Percentiles rank a stretch among this genome's conserved stretches.
phyloP scores from a whole-genome alignment of 2,329 filamentous ascomycete species.

The Neonectria ditissima region DNA sequence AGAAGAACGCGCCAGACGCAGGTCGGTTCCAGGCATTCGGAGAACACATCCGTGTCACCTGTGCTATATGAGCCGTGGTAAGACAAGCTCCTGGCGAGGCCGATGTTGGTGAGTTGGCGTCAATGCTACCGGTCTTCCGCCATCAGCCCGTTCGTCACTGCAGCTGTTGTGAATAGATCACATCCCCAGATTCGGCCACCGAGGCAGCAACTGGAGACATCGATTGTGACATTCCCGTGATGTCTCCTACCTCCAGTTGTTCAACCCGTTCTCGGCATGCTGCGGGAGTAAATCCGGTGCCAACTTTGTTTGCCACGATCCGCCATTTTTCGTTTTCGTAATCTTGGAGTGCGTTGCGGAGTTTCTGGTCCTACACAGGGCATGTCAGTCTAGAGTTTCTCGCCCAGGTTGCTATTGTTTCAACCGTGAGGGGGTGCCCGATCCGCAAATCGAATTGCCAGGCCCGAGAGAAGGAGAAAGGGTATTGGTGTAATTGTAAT shows the following conservation, averaged over 20 bases:
- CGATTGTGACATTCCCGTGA: slow-evolving; percentile 60
- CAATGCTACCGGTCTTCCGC: slow-evolving; percentile 1
- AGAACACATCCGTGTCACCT: slow-evolving; percentile 11
- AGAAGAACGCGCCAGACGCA: slow-evolving; percentile 14
- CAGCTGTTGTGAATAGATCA: slow-evolving; percentile 61
- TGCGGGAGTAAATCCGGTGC: slow-evolving; percentile 86
- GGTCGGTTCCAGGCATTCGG: slow-evolving; percentile 10
- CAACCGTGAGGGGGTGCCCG: not conserved
- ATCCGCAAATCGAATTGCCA: not conserved
- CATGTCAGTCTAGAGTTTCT: slow-evolving; percentile 22
- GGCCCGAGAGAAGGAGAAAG: not conserved
- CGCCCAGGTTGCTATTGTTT: not conserved
- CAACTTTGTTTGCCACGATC: slow-evolving; percentile 90
- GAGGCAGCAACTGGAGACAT: slow-evolving; percentile 60
- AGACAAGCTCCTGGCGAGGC: slow-evolving; percentile 16
- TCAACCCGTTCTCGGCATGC: slow-evolving; percentile 86
- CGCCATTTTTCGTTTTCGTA: slow-evolving; percentile 95
- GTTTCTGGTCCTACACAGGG: slow-evolving; percentile 75
- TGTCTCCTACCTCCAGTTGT: slow-evolving; percentile 65
- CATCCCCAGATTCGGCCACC: slow-evolving; percentile 40
- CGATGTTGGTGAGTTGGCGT: not conserved
- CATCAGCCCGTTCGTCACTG: slow-evolving; percentile 54
- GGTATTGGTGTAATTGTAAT: not conserved
- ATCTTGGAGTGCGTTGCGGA: slow-evolving; percentile 81
- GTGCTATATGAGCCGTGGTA: slow-evolving; percentile 17